Evolutionary conservation across 2,329 filamentous ascomycete species (phyloP).

Genomic region (Fusarium falciforme): DNA sequence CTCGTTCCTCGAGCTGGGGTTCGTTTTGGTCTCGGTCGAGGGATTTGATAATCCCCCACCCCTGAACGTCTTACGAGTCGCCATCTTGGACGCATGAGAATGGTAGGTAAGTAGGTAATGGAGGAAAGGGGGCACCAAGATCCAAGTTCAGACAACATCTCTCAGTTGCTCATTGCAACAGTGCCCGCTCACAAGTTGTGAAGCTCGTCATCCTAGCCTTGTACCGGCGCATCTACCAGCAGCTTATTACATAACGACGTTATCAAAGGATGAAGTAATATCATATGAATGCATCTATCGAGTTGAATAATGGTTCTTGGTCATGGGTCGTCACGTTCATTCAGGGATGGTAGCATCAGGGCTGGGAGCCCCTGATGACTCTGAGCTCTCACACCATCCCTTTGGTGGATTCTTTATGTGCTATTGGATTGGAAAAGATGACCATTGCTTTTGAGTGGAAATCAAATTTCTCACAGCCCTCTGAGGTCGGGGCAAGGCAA

Average conservation of each 20-base stretch:
- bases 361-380: background rate
- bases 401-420: background rate
- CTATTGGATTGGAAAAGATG: background rate
- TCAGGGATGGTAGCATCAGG: background rate
- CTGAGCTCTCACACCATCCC: background rate
- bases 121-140: background rate
- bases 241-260: background rate
- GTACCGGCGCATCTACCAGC: background rate
- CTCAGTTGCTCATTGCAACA: background rate
- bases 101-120: background rate
- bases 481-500: background rate
- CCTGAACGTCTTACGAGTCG: background rate
- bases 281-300: background rate
- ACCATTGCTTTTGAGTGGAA: background rate
- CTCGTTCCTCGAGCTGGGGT: background rate
- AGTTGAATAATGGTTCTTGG: background rate
- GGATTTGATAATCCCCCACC: constrained; percentile 4
- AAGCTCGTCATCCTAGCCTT: background rate
- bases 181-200: background rate
- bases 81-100: background rate
- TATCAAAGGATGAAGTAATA: background rate
- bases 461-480: background rate
- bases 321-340: constrained; percentile 3
- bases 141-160: background rate
- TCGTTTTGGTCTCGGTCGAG: background rate